Percentiles rank a stretch among this genome's conserved stretches.
These are phyloP conservation scores for Tremellales sp. DNA, from an alignment of 1,284 basidiomycete species.

Conservation along the genomic window DNA sequence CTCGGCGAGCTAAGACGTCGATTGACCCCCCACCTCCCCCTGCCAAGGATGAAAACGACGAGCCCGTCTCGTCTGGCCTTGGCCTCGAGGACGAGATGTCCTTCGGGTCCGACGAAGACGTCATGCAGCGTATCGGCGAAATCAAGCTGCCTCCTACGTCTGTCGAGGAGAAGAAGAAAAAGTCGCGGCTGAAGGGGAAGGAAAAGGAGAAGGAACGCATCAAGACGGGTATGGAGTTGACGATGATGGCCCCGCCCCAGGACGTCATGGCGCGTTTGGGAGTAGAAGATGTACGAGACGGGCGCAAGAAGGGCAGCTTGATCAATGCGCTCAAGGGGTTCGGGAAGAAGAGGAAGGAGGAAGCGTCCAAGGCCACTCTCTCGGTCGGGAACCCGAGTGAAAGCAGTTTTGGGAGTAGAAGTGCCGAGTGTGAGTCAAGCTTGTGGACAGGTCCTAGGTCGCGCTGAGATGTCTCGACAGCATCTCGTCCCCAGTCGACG, in stretches of 20 bases:
- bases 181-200: slow-evolving; percentile 5
- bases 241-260: too few species aligned
- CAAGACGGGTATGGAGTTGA: slow-evolving; percentile 12
- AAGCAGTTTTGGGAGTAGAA: too few species aligned
- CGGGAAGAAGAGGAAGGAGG: slow-evolving; percentile 9
- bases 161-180: slow-evolving; percentile 3
- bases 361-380: background rate
- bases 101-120: slow-evolving; percentile 39
- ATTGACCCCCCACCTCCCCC: background rate
- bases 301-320: slow-evolving; percentile 24
- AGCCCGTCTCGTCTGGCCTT: slow-evolving; percentile 16
- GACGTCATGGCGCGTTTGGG: too few species aligned
- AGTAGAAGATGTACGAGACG: background rate
- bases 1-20: too few species aligned
- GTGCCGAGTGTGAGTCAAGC: slow-evolving; percentile 12
- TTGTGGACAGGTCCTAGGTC: too few species aligned
- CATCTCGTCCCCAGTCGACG: slow-evolving; percentile 15
- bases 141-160: background rate
- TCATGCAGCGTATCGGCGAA: slow-evolving; percentile 35
- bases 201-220: slow-evolving; percentile 9
- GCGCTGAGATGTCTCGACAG: background rate
- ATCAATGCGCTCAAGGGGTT: slow-evolving; percentile 24
- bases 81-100: slow-evolving; percentile 44
- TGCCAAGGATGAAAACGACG: too few species aligned
- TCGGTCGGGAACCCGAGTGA: too few species aligned